Conservation (phyloP, 2,329 filamentous ascomycete genomes). For the Curvularia verruculosa region DNA sequence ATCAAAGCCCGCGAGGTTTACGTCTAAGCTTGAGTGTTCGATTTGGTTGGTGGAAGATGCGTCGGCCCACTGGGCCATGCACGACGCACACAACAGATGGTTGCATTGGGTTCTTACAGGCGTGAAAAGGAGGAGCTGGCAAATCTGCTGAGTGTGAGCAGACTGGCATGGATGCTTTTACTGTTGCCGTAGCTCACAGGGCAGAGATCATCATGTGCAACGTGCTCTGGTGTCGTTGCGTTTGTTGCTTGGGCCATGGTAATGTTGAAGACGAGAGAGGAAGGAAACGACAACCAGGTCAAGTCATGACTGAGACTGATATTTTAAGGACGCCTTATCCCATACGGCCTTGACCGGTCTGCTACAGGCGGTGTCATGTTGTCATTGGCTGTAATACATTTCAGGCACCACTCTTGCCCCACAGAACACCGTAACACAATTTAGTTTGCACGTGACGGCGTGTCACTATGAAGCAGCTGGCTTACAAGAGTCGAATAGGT, state of each 20-base stretch:
- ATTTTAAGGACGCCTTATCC: neutral
- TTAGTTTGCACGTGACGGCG: constrained; percentile 9
- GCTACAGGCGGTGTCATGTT: neutral
- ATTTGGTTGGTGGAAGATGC: constrained; percentile 46
- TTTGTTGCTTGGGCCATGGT: constrained; percentile 8
- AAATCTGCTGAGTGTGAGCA: constrained; percentile 39
- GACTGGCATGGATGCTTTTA: neutral
- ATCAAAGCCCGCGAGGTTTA: constrained; percentile 50
- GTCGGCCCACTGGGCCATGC: constrained; percentile 56
- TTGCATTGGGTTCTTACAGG: constrained; percentile 53
- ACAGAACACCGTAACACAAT: constrained; percentile 1
- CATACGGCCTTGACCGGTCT: constrained; percentile 1
- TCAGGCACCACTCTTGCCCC: constrained; percentile 13
- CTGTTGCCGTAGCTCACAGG: constrained; percentile 31
- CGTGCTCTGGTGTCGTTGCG: constrained; percentile 14
- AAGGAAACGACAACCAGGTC: neutral
- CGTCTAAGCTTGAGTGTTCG: constrained; percentile 47
- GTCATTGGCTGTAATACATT: constrained; percentile 9
- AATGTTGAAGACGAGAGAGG: neutral
- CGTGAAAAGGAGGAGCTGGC: constrained; percentile 51
- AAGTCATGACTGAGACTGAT: neutral
- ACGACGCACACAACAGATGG: constrained; percentile 53
- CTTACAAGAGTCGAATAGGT: neutral
- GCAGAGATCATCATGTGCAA: constrained; percentile 53
- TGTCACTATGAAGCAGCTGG: neutral